Evolutionary conservation across 139 green algal genomes (phyloP), one percentile per base, ranked within the genome.

Genomic region (Volvox africanus): DNA sequence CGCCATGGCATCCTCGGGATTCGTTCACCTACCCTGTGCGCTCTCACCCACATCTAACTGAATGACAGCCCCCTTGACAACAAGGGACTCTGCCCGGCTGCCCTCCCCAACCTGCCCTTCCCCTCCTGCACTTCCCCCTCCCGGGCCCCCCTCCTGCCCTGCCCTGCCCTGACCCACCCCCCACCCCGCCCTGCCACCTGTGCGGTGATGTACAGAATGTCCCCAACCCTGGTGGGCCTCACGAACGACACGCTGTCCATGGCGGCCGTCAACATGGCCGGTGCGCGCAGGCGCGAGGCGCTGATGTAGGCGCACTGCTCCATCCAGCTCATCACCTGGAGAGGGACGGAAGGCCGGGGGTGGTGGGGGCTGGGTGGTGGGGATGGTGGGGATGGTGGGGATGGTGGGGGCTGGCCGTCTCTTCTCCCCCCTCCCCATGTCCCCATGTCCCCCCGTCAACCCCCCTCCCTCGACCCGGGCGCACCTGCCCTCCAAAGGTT

Each of bases 271-370:
- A 98, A 94, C 55, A 97, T 89, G 92, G 94, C 91, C 19, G 86
- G 87, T 28, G 94, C 94, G 22, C 96, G 92, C 83, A 98, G 92
- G 14, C 96, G 94, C 28, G 92, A 95, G 69, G 96, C 97, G 19
- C 88, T 92, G 80, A 98, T 96, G 95, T 97, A 98, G 0, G 97
- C 96, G 79, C 93, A 96, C 93, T 97, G 94, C 96, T 98, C 96
- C 91, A 98, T 97, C 97, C 93, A 95, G 36, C 68, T 68, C 93
- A 95, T 95, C 14, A 95, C 93, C 93, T 95, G 88, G n/a, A 68
- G 67, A 0, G n/a, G 67, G 71, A 61, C 44, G 44, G 2, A 28
- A 73, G 65, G 62, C n/a, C 17, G 62, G 62, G 62, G 17, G 62
- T 69, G 62, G 62, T 69, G 62, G 62, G 17, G 62, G 62, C 19